Evolutionary conservation across 768 basidiomycete species (phyloP), one percentile per base, ranked within the genome.

Genomic region (Flagelloscypha sp.): DNA sequence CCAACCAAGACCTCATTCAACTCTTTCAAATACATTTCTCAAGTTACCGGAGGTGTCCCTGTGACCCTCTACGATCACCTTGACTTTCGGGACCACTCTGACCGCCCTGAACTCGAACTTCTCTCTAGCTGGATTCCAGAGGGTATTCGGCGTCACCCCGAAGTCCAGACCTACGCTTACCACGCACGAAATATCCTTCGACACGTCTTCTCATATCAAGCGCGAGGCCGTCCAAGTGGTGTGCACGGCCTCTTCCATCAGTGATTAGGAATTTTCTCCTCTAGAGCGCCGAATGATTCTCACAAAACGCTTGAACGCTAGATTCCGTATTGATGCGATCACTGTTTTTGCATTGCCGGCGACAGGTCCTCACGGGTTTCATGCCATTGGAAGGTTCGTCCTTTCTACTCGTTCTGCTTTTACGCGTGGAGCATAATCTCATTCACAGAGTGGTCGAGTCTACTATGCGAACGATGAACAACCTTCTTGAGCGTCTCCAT

Each of bases 1-100:
- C 95, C 4, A 99, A 99, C 50, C 92, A 97, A 58, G 95, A 99
- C 56, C 66, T 95, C 2, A n/a, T 59, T 95, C 38, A 97, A 95
- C 53, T 83, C 88, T 0, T 70, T 88, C 30, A 64, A 74, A 15
- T 53, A 75, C 24, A 83, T 95, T 31, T 70, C 88, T 6, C 72
- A 70, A 20, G 76, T 72, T 45, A 79, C 81, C 2, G 82, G 74
- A 3, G 77, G 79, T 11, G 79, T 92, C 4, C 84, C 90, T 0
- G 74, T 88, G 6, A 58, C 82, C 6, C 56, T 94, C 2, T 90
- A 98, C 49, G 82, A 95, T 52, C 76, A 85, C 56, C 49, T 80
- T 3, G 74, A 84, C 28, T 53, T 59, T 18, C 54, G 54, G 18
- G 70, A 74, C 20, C 54, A 58, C 41, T 56, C 61, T 11, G 47